phyloP scores from a whole-genome alignment of 1,284 basidiomycete genomes.

The Afroboletus lepidellus region DNA sequence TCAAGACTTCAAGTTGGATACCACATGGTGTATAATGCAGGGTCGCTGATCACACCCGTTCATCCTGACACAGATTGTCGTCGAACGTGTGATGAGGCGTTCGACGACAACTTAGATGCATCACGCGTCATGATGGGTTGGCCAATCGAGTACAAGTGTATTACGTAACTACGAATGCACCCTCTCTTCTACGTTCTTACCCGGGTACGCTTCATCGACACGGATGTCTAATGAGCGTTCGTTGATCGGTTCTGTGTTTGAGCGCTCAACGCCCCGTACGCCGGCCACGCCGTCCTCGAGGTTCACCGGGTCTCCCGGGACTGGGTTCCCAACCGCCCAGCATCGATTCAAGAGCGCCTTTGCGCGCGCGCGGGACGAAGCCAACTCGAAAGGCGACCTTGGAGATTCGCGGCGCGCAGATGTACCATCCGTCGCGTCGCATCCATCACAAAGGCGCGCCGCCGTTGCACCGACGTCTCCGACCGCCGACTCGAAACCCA shows the following conservation, averaged over 20 bases:
- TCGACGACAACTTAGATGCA: too few species aligned
- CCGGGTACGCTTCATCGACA: background rate
- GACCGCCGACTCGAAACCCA: slow-evolving; percentile 8
- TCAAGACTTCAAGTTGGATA: too few species aligned
- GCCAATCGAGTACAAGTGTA: too few species aligned
- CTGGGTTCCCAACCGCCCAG: slow-evolving; percentile 59
- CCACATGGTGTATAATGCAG: too few species aligned
- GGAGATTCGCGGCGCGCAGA: slow-evolving; percentile 17
- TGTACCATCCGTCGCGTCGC: slow-evolving; percentile 27
- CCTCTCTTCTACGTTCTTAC: too few species aligned
- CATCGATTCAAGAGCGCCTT: slow-evolving; percentile 65
- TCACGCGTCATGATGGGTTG: too few species aligned
- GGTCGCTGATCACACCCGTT: too few species aligned
- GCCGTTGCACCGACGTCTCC: background rate
- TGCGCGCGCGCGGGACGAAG: slow-evolving; percentile 38
- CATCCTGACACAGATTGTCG: too few species aligned
- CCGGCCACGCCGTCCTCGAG: slow-evolving; percentile 32
- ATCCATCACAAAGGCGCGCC: background rate
- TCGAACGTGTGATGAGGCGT: too few species aligned
- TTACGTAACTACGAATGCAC: too few species aligned
- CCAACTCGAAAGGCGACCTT: slow-evolving; percentile 20
- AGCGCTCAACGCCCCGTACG: slow-evolving; percentile 43
- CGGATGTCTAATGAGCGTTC: slow-evolving; percentile 26
- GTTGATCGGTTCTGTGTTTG: slow-evolving; percentile 57
- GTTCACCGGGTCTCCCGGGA: slow-evolving; percentile 33